Conservation (phyloP, 805 yeast genomes). For the Zygoascus biomembranicola region DNA sequence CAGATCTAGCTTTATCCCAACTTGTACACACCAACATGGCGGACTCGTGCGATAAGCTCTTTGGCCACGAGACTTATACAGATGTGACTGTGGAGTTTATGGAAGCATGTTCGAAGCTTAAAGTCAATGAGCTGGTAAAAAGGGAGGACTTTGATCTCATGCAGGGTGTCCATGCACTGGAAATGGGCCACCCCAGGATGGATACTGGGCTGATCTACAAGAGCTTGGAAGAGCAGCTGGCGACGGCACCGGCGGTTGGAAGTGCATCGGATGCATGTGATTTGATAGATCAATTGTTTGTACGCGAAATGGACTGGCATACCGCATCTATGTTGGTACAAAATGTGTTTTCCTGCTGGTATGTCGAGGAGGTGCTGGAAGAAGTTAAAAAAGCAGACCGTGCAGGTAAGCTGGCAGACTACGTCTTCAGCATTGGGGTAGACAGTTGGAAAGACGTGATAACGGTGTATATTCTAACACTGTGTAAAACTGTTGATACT, state of each 20-base stretch:
- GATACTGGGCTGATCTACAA: conserved; percentile 68
- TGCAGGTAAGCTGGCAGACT: background rate
- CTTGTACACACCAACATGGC: background rate
- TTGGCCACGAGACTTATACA: conserved; percentile 22
- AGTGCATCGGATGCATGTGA: conserved; percentile 38
- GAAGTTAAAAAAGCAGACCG: conserved; percentile 15
- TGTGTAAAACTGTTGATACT: conserved; percentile 19
- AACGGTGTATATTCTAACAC: conserved; percentile 19
- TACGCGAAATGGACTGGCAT: conserved; percentile 63
- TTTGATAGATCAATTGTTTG: conserved; percentile 46
- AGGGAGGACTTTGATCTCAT: conserved; percentile 54
- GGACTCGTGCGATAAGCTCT: conserved; percentile 14
- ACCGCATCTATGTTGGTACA: conserved; percentile 67
- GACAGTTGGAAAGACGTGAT: conserved; percentile 16
- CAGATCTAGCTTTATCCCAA: no score
- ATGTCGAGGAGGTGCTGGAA: conserved; percentile 51
- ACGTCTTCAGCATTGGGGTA: background rate
- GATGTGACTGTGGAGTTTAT: conserved; percentile 23
- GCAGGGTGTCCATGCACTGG: conserved; percentile 85
- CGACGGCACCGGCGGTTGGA: conserved; percentile 28
- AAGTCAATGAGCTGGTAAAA: conserved; percentile 50
- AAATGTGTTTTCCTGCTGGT: conserved; percentile 67
- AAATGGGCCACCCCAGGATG: conserved; percentile 49
- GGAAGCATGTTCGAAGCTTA: conserved; percentile 23
- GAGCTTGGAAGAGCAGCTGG: conserved; percentile 34